These are phyloP conservation scores for Phytopythium cucurbitacearum DNA, from an alignment of 352 stramenopile species.

Conservation along the genomic window DNA sequence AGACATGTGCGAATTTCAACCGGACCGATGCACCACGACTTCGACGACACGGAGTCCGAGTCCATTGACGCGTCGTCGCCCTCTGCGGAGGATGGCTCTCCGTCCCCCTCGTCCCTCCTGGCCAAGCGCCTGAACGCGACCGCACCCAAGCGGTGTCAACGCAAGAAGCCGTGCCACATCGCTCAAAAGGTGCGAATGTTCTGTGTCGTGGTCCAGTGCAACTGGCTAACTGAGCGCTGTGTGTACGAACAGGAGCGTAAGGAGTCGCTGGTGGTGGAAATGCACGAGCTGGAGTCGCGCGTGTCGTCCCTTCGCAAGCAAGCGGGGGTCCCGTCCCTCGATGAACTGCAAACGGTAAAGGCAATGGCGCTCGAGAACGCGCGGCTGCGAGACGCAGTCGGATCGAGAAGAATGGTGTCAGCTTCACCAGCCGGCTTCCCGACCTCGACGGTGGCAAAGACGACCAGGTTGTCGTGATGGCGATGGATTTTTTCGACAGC, in stretches of 20 bases:
- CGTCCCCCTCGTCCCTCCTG: neutral
- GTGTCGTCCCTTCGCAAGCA: conserved; percentile 17
- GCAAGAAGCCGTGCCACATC: conserved; percentile 7
- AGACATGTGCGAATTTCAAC: no score
- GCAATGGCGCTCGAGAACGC: conserved; percentile 21
- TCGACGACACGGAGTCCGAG: no score
- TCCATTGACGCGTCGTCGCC: neutral
- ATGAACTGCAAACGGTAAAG: conserved; percentile 12
- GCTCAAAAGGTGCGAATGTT: neutral
- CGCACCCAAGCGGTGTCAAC: neutral
- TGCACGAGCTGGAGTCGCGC: conserved; percentile 26
- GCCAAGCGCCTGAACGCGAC: neutral
- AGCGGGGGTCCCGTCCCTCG: conserved; percentile 20
- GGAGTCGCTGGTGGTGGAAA: conserved; percentile 25
- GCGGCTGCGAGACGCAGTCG: conserved; percentile 10
- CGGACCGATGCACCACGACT: no score
- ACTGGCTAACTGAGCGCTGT: neutral
- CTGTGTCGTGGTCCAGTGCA: no score
- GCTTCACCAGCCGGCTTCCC: conserved; percentile 24
- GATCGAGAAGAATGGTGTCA: conserved; percentile 27
- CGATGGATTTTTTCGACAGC: conserved; percentile 10
- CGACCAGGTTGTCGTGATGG: conserved; percentile 19
- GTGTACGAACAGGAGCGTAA: conserved; percentile 12
- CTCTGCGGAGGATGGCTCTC: neutral
- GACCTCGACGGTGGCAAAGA: conserved; percentile 9